phyloP scores from a whole-genome alignment of 768 basidiomycete species.

The Termitomyces sp. region DNA sequence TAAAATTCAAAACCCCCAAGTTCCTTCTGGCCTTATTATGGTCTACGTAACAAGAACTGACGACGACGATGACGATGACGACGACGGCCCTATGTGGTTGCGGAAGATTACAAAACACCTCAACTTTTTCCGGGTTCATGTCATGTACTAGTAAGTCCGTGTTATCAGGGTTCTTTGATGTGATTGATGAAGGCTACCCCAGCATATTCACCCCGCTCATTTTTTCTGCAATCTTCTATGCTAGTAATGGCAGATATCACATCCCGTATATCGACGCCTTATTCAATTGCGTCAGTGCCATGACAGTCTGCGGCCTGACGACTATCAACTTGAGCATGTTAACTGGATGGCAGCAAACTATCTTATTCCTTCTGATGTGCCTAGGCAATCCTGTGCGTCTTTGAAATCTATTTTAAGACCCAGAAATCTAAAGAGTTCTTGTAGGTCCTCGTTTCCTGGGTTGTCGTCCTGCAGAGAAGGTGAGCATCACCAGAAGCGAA shows the following conservation, averaged over 20 bases:
- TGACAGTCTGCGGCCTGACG: conserved; percentile 73
- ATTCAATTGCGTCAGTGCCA: conserved; percentile 71
- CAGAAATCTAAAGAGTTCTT: background rate
- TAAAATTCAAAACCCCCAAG: background rate
- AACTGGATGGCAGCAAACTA: conserved; percentile 63
- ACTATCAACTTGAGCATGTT: conserved; percentile 64
- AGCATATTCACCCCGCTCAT: conserved; percentile 78
- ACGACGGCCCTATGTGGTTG: conserved; percentile 15
- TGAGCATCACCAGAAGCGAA: conserved; percentile 21
- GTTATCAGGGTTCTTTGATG: background rate
- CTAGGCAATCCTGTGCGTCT: conserved; percentile 65
- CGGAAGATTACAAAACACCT: conserved; percentile 38
- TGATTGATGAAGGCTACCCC: conserved; percentile 10
- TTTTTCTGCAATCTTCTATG: conserved; percentile 77
- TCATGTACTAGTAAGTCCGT: conserved; percentile 52
- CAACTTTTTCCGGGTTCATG: conserved; percentile 63
- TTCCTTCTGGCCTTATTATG: background rate
- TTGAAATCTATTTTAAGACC: conserved; percentile 1
- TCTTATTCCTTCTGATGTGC: conserved; percentile 76
- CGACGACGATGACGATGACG: conserved; percentile 4
- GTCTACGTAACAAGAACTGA: background rate
- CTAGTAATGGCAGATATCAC: conserved; percentile 66
- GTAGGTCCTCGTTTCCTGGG: conserved; percentile 77
- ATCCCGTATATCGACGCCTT: conserved; percentile 74
- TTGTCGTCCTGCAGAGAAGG: conserved; percentile 77